Evolutionary conservation across 2,329 filamentous ascomycete genomes (phyloP).

Genomic region (Trichoderma atroviride): DNA sequence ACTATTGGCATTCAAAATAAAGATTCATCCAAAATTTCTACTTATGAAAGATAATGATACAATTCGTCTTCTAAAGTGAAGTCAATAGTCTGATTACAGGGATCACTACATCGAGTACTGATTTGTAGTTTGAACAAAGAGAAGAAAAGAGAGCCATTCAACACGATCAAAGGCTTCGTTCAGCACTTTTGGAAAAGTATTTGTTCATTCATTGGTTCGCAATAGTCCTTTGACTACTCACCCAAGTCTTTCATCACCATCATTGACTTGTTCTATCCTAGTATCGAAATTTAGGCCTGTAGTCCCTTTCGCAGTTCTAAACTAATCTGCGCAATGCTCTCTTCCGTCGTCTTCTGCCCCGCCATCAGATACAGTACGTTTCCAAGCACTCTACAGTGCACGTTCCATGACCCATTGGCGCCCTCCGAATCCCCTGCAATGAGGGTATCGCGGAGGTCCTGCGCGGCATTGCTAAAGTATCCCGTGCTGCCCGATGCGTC

Average conservation of each 20-base stretch:
- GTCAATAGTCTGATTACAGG: background rate
- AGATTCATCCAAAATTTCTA: background rate
- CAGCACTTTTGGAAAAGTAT: background rate
- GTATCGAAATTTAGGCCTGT: background rate
- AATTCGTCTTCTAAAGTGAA: background rate
- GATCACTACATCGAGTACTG: background rate
- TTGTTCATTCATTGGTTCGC: background rate
- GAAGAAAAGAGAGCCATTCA: background rate
- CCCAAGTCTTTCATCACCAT: background rate
- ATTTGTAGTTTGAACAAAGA: background rate
- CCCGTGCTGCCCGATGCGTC: slow-evolving; percentile 46
- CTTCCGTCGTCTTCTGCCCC: slow-evolving; percentile 47
- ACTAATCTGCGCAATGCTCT: slow-evolving; percentile 36
- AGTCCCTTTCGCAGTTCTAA: slow-evolving; percentile 24
- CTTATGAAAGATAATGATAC: background rate
- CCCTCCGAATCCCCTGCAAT: slow-evolving; percentile 30
- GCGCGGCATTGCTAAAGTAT: slow-evolving; percentile 52
- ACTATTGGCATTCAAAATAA: background rate
- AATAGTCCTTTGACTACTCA: background rate
- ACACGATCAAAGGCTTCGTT: background rate
- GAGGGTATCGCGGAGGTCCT: slow-evolving; percentile 46
- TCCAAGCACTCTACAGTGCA: slow-evolving; percentile 58
- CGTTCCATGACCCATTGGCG: slow-evolving; percentile 46
- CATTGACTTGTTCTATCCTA: background rate
- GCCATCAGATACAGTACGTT: slow-evolving; percentile 64